Conservation (phyloP, 1,284 basidiomycete genomes). For the Irpex sp. region DNA sequence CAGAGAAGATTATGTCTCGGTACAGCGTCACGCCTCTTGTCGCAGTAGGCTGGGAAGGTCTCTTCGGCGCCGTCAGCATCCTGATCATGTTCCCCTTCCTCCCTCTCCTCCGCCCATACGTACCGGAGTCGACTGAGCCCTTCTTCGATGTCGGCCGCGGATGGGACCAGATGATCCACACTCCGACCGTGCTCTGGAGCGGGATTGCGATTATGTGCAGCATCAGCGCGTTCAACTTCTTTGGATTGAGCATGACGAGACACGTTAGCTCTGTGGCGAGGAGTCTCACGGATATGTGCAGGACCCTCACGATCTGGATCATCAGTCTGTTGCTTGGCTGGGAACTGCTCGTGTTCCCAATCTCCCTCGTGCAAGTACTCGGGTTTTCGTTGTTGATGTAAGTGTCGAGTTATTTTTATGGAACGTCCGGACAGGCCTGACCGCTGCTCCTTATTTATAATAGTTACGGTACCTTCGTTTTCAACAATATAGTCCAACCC, state of each 20-base stretch:
- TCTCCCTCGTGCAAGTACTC: slow-evolving; percentile 81
- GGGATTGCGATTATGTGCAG: slow-evolving; percentile 73
- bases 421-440: background rate
- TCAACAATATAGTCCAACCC: slow-evolving; percentile 68
- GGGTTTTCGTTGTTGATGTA: slow-evolving; percentile 93
- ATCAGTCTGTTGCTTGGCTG: slow-evolving; percentile 87
- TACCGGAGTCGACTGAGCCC: slow-evolving; percentile 58
- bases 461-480: slow-evolving; percentile 55
- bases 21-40: slow-evolving; percentile 90
- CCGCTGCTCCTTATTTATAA: slow-evolving; percentile 5
- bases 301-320: slow-evolving; percentile 91
- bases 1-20: slow-evolving; percentile 83
- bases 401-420: slow-evolving; percentile 27
- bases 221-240: slow-evolving; percentile 98
- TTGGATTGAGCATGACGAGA: slow-evolving; percentile 89
- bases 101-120: slow-evolving; percentile 34
- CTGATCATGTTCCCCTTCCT: slow-evolving; percentile 55
- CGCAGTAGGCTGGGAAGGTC: slow-evolving; percentile 92
- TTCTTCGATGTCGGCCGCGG: slow-evolving; percentile 88
- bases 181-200: slow-evolving; percentile 74
- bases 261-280: slow-evolving; percentile 88
- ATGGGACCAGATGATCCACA: slow-evolving; percentile 74
- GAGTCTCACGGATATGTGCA: slow-evolving; percentile 92
- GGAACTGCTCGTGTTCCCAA: slow-evolving; percentile 85
- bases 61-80: slow-evolving; percentile 85